These are phyloP conservation scores for Salicornia ramosissima DNA, from an alignment of 148 eudicot genomes.

Conservation along the genomic window DNA sequence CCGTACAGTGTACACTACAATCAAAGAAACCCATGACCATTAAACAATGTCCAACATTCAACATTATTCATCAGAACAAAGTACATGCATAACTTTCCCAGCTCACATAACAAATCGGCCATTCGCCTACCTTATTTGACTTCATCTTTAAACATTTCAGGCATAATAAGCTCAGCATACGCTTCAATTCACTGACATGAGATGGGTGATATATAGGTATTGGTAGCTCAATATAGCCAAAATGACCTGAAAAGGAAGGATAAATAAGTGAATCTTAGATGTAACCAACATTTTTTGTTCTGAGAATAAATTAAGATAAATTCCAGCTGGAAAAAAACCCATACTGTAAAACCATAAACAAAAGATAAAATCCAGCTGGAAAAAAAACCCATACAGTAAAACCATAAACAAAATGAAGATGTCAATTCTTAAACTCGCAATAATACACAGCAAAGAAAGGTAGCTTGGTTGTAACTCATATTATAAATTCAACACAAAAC, in stretches of 20 bases:
- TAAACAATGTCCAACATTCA: neutral
- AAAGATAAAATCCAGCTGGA: neutral
- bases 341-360: neutral
- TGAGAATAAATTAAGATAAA: neutral
- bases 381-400: neutral
- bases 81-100: too few relatives aligned
- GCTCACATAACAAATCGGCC: neutral
- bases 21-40: neutral
- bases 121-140: slow-evolving; percentile 49
- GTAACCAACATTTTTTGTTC: neutral
- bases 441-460: neutral
- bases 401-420: neutral
- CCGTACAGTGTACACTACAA: neutral
- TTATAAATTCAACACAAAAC: too few relatives aligned
- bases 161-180: slow-evolving; percentile 49
- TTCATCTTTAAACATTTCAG: slow-evolving; percentile 68
- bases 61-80: neutral
- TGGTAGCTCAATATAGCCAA: slow-evolving; percentile 68
- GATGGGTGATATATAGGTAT: slow-evolving; percentile 80
- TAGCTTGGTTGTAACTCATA: neutral
- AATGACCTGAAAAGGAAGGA: slow-evolving; percentile 52
- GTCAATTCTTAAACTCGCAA: neutral
- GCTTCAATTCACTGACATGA: slow-evolving; percentile 63
- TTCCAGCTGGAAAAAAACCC: neutral
- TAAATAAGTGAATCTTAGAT: neutral